These are phyloP conservation scores for Nitzschia inconspicua DNA, from an alignment of 108 stramenopile species.

Conservation along the genomic window DNA sequence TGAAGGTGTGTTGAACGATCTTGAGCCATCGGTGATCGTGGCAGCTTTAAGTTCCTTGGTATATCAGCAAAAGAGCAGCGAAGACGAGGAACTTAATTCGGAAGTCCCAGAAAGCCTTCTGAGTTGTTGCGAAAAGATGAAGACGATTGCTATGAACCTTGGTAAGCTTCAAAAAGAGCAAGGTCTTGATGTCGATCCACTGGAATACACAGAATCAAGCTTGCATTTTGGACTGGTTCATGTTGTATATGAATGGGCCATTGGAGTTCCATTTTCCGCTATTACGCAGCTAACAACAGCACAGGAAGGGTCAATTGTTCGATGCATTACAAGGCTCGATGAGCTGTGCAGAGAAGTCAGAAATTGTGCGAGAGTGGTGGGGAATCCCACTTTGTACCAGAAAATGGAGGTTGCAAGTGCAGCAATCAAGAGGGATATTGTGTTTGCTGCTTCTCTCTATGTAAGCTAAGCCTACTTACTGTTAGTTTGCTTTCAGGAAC, in stretches of 20 bases:
- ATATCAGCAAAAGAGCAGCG: conserved; percentile 89
- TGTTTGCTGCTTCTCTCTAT: conserved; percentile 96
- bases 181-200: conserved; percentile 80
- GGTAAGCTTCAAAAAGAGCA: conserved; percentile 79
- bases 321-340: conserved; percentile 94
- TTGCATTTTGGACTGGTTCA: conserved; percentile 95
- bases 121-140: conserved; percentile 68
- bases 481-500: too few species aligned
- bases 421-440: conserved; percentile 96
- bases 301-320: conserved; percentile 96
- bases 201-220: conserved; percentile 67
- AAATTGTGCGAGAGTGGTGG: conserved; percentile 93
- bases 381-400: conserved; percentile 91
- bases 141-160: conserved; percentile 67
- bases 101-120: conserved; percentile 75
- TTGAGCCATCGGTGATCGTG: conserved; percentile 94
- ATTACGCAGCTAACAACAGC: conserved; percentile 88
- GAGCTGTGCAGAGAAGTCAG: conserved; percentile 96
- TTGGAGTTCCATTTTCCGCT: conserved; percentile 90
- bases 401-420: conserved; percentile 94
- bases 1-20: conserved; percentile 89
- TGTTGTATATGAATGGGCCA: conserved; percentile 98
- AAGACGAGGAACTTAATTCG: conserved; percentile 52
- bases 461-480: too few species aligned
- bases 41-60: conserved; percentile 89